Percentiles rank a stretch among this genome's conserved stretches.
phyloP scores from a whole-genome alignment of 2,329 filamentous ascomycete species.

The Nemania serpens region DNA sequence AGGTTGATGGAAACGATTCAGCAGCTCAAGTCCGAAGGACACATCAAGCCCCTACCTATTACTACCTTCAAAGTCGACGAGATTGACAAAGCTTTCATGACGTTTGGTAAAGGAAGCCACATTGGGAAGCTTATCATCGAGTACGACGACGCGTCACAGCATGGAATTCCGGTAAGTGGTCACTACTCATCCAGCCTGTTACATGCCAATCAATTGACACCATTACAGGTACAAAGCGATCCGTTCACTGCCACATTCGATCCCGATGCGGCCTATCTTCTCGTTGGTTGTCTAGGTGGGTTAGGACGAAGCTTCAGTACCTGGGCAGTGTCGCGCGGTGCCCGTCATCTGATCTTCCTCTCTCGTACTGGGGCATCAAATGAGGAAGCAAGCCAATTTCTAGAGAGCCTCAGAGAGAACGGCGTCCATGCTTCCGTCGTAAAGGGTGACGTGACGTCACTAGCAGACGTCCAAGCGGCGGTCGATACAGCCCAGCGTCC shows the following conservation, averaged over 20 bases:
- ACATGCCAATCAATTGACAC: too few relatives aligned
- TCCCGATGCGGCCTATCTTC: conserved; percentile 5
- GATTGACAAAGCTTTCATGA: conserved; percentile 9
- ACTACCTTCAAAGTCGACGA: not conserved
- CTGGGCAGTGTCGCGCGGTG: conserved; percentile 8
- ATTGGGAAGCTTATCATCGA: conserved; percentile 9
- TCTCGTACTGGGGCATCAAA: conserved; percentile 2
- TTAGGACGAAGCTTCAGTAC: conserved; percentile 6
- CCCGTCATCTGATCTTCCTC: conserved; percentile 1
- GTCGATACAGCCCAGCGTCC: not conserved
- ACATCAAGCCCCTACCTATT: conserved; percentile 5
- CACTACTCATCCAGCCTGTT: not conserved
- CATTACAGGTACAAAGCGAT: not conserved
- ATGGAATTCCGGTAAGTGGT: not conserved
- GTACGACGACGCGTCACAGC: not conserved
- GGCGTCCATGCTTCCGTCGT: conserved; percentile 1
- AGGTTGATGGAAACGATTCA: conserved; percentile 10
- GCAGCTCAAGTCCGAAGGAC: not conserved
- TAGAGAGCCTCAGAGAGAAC: not conserved
- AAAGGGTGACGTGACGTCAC: conserved; percentile 3
- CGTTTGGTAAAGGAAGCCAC: conserved; percentile 9
- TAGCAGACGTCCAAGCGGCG: conserved; percentile 3
- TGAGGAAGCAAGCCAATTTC: conserved; percentile 4
- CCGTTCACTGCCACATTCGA: conserved; percentile 5
- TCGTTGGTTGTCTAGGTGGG: conserved; percentile 8